Percentiles rank a stretch among this genome's conserved stretches.
These are phyloP conservation scores for Cadophora luteo-olivacea DNA, from an alignment of 2,329 filamentous ascomycete species.

Conservation along the genomic window DNA sequence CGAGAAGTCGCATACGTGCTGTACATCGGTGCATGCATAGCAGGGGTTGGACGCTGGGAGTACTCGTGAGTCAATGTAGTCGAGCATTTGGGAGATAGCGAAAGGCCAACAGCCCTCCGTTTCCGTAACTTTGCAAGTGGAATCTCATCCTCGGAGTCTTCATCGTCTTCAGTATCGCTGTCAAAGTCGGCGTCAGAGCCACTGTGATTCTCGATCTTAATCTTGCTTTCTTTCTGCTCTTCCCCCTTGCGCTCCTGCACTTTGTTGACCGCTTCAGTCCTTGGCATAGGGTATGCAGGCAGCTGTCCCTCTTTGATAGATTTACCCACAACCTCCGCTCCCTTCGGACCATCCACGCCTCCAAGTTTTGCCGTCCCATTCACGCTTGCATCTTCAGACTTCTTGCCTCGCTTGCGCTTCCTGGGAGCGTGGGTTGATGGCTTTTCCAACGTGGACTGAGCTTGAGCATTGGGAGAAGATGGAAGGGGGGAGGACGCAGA, in stretches of 20 bases:
- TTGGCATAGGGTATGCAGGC: neutral
- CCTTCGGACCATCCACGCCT: neutral
- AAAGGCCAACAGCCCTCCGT: neutral
- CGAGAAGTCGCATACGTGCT: neutral
- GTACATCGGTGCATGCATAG: neutral
- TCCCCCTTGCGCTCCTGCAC: neutral
- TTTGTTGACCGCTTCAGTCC: neutral
- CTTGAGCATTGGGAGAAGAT: neutral
- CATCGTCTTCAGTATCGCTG: conserved; percentile 8
- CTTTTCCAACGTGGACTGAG: neutral
- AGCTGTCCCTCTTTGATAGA: neutral
- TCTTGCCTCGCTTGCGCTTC: conserved; percentile 6
- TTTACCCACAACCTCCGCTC: neutral
- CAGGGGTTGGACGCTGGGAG: neutral
- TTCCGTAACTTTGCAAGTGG: conserved; percentile 37
- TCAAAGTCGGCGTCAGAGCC: conserved; percentile 18
- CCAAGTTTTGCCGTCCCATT: conserved; percentile 4
- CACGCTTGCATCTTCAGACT: neutral
- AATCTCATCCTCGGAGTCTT: conserved; percentile 38
- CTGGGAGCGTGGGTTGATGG: neutral
- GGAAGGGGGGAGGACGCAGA: conserved; percentile 7
- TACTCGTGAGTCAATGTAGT: neutral
- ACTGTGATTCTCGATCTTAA: conserved; percentile 20
- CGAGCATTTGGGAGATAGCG: neutral
- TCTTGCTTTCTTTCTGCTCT: conserved; percentile 16